These are phyloP conservation scores for Meyerozyma athensensis DNA, from an alignment of 1,139 yeast genomes.

Conservation along the genomic window DNA sequence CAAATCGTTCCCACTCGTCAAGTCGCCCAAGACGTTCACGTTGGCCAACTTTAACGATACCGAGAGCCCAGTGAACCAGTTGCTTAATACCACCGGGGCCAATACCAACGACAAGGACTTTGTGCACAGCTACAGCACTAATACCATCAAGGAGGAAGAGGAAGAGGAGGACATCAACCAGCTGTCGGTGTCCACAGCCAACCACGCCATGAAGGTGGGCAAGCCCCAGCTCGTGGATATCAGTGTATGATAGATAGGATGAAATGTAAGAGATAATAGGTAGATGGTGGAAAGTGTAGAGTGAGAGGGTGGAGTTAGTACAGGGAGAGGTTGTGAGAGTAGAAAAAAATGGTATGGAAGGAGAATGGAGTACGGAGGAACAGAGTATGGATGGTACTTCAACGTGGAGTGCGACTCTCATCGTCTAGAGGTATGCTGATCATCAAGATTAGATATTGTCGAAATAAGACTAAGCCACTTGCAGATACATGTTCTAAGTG, in stretches of 20 bases:
- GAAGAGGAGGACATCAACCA: conserved; percentile 20
- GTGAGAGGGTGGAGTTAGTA: too few species aligned
- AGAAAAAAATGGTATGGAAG: too few species aligned
- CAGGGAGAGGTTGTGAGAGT: too few species aligned
- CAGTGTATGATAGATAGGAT: neutral
- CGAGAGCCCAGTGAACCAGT: conserved; percentile 37
- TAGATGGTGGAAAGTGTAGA: neutral
- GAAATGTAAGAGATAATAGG: neutral
- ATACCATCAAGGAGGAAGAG: conserved; percentile 39
- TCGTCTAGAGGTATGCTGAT: too few species aligned
- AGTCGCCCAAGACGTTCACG: conserved; percentile 42
- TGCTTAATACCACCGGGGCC: conserved; percentile 21
- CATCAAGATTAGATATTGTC: too few species aligned
- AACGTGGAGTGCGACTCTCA: too few species aligned
- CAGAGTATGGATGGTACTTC: too few species aligned
- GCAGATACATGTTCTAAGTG: too few species aligned
- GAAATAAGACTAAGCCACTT: too few species aligned
- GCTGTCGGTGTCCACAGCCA: neutral
- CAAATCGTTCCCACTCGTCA: conserved; percentile 27
- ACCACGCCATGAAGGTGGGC: neutral
- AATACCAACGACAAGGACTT: conserved; percentile 16
- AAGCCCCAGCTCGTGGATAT: neutral
- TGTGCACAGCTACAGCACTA: conserved; percentile 27
- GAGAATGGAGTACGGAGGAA: too few species aligned
- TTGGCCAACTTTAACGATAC: conserved; percentile 34